Conservation (phyloP, 805 yeast species). For the Wickerhamiella siamensis region DNA sequence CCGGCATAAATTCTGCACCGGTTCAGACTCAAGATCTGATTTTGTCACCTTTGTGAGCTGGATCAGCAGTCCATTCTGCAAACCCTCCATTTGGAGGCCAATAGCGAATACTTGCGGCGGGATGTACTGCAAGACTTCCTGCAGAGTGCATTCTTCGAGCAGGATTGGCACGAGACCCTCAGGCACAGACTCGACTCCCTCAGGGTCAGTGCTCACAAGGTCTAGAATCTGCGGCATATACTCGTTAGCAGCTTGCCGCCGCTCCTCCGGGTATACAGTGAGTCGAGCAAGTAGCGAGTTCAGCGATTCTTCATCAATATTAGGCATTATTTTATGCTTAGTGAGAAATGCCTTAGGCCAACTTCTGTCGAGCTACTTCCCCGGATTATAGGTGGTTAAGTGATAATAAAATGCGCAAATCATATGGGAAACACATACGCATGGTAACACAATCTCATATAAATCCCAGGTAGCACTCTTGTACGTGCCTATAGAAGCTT, state of each 20-base stretch:
- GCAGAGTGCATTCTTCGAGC: slow-evolving; percentile 6
- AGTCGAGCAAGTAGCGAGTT: background rate
- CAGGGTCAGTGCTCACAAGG: background rate
- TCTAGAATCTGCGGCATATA: background rate
- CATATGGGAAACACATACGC: too few relatives aligned
- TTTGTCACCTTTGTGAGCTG: slow-evolving; percentile 6
- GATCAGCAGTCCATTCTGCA: slow-evolving; percentile 10
- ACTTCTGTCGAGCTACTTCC: too few relatives aligned
- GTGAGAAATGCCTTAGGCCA: background rate
- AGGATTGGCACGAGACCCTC: slow-evolving; percentile 11
- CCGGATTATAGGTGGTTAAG: too few relatives aligned
- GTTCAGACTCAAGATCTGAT: background rate
- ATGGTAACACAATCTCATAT: too few relatives aligned
- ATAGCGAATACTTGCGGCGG: slow-evolving; percentile 5
- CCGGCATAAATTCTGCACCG: background rate
- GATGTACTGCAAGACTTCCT: slow-evolving; percentile 8
- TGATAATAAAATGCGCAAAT: too few relatives aligned
- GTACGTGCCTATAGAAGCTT: too few relatives aligned
- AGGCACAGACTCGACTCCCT: slow-evolving; percentile 2
- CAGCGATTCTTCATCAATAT: background rate
- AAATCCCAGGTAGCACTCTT: too few relatives aligned
- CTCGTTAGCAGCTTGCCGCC: background rate
- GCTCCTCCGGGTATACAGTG: background rate
- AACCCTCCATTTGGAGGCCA: slow-evolving; percentile 7
- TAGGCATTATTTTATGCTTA: background rate